phyloP scores from a whole-genome alignment of 768 basidiomycete species.

The Termitomyces heimii region DNA sequence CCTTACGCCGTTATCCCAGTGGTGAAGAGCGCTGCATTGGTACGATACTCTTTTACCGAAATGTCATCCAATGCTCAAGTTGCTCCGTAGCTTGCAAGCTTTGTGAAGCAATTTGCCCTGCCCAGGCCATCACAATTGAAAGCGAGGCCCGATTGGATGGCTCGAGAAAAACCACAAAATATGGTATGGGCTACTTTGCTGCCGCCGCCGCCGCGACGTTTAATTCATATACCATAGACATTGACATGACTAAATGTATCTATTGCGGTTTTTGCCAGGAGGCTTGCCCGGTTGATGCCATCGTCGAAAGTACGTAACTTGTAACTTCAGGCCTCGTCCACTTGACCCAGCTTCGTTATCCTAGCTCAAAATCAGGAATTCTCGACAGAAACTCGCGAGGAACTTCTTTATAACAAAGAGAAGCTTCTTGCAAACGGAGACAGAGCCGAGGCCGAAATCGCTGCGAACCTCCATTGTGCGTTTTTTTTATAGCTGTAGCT shows the following conservation, averaged over 20 bases:
- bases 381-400: constrained; percentile 96
- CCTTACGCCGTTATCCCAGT: constrained; percentile 90
- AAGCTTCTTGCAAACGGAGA: constrained; percentile 96
- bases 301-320: constrained; percentile 84
- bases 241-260: constrained; percentile 99
- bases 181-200: constrained; percentile 47
- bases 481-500: constrained; percentile 8
- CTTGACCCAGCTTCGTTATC: neutral
- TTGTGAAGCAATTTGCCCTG: constrained; percentile 98
- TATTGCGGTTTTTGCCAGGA: constrained; percentile 99
- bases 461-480: constrained; percentile 83
- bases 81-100: constrained; percentile 82
- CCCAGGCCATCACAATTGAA: constrained; percentile 99
- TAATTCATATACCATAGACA: constrained; percentile 47
- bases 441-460: constrained; percentile 94
- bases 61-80: constrained; percentile 6
- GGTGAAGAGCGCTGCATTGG: constrained; percentile 99
- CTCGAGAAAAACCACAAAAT: constrained; percentile 94
- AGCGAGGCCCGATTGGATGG: constrained; percentile 95
- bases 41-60: constrained; percentile 30
- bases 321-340: neutral
- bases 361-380: constrained; percentile 96
- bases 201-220: neutral
- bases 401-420: constrained; percentile 98
- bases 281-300: constrained; percentile 98